Conservation (phyloP, 2,329 filamentous ascomycete genomes). For the Fusarium humuli region DNA sequence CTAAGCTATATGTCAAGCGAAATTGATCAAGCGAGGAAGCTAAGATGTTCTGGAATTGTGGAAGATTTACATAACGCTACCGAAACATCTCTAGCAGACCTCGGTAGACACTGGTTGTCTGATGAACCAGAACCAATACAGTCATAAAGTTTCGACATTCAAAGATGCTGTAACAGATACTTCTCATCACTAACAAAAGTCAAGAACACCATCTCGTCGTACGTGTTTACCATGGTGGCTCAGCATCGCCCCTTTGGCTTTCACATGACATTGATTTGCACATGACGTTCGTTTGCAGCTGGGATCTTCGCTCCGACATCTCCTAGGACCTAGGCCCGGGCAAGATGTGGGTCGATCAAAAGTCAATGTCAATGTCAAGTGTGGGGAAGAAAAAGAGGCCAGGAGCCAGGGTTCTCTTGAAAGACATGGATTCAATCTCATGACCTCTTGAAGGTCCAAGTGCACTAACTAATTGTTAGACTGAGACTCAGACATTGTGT, state of each 20-base stretch:
- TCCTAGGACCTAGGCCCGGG: conserved; percentile 16
- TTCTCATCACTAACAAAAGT: background rate
- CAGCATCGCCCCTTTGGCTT: conserved; percentile 27
- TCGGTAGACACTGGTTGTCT: background rate
- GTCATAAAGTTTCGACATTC: background rate
- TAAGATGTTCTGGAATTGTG: background rate
- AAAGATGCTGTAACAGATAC: background rate
- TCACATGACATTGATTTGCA: conserved; percentile 44
- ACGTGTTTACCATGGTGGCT: conserved; percentile 31
- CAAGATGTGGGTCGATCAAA: conserved; percentile 29
- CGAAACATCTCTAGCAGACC: background rate
- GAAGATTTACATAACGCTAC: background rate
- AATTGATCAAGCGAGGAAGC: background rate
- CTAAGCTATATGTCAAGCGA: background rate
- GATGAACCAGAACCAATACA: background rate
- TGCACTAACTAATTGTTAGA: conserved; percentile 10
- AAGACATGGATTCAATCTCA: conserved; percentile 17
- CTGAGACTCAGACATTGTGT: background rate
- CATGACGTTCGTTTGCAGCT: conserved; percentile 38
- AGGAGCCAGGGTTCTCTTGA: background rate
- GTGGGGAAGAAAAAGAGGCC: conserved; percentile 25
- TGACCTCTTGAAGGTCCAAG: conserved; percentile 15
- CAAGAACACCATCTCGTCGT: conserved; percentile 19
- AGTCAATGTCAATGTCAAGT: conserved; percentile 6
- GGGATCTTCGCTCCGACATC: conserved; percentile 2